Conservation (phyloP, 805 yeast species). For the Metschnikowia reukaufii region DNA sequence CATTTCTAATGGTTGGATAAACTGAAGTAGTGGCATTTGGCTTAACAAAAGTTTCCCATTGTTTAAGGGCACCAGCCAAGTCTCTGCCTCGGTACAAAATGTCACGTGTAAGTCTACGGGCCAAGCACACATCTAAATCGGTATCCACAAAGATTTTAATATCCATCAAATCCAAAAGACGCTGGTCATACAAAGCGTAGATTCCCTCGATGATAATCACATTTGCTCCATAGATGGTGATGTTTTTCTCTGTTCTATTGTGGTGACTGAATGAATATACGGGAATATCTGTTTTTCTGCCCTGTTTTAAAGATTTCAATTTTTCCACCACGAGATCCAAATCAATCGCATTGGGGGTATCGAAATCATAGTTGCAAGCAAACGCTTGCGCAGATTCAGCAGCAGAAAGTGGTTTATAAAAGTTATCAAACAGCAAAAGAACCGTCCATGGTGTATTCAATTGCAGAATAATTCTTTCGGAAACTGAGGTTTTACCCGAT, state of each 20-base stretch:
- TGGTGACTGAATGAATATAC: constrained; percentile 65
- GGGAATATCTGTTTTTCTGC: constrained; percentile 47
- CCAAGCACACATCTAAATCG: constrained; percentile 87
- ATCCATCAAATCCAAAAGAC: constrained; percentile 75
- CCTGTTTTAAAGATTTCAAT: constrained; percentile 66
- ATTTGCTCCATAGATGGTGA: constrained; percentile 88
- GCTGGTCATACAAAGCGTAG: constrained; percentile 71
- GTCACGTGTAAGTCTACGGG: constrained; percentile 84
- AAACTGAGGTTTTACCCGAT: constrained; percentile 92
- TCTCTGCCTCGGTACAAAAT: constrained; percentile 85
- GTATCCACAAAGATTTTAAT: constrained; percentile 90
- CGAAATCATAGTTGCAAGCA: constrained; percentile 76
- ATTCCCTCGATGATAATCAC: constrained; percentile 92
- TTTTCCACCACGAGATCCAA: constrained; percentile 66
- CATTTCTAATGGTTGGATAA: constrained; percentile 70
- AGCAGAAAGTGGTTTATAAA: constrained; percentile 69
- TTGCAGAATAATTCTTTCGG: constrained; percentile 74
- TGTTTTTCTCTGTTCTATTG: constrained; percentile 62
- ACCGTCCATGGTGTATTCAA: constrained; percentile 93
- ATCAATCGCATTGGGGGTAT: constrained; percentile 82
- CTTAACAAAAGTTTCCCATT: constrained; percentile 89
- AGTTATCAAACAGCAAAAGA: constrained; percentile 83
- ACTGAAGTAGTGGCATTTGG: constrained; percentile 83
- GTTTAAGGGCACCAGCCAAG: constrained; percentile 74
- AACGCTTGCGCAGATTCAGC: constrained; percentile 68